Evolutionary conservation across 805 yeast species (phyloP).

Genomic region (Candida namnaoensis): DNA sequence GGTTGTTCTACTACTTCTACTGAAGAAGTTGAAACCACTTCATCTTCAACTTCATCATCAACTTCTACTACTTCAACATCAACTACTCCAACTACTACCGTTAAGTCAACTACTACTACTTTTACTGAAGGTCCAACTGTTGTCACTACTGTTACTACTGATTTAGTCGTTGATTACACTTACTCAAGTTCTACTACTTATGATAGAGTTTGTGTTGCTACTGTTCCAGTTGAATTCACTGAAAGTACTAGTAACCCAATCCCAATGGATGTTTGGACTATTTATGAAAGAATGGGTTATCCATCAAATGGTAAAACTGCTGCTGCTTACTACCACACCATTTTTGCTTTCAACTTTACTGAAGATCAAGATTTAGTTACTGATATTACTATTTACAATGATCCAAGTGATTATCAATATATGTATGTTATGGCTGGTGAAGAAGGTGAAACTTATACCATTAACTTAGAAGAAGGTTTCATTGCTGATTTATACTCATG

Average conservation of each 20-base stretch:
- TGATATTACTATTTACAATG: not conserved
- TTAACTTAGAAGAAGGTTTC: not conserved
- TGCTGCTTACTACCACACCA: not conserved
- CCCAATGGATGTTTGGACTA: not conserved
- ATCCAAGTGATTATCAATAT: not conserved
- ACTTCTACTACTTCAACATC: no score
- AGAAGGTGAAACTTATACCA: not conserved
- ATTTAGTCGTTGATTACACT: not conserved
- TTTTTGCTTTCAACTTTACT: not conserved
- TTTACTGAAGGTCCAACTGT: not conserved
- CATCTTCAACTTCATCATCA: no score
- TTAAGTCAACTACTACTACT: not conserved
- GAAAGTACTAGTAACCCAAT: not conserved
- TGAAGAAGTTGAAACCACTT: no score
- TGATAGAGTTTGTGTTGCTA: not conserved
- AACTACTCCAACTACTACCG: no score
- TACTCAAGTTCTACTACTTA: not conserved
- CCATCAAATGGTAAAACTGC: not conserved
- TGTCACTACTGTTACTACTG: not conserved
- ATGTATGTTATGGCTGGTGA: not conserved
- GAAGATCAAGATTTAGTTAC: not conserved
- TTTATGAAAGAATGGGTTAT: not conserved
- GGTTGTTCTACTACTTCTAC: constrained; percentile 2
- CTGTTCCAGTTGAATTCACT: not conserved
- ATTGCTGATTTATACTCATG: not conserved